Conservation (phyloP, 2,329 filamentous ascomycete species). For the Fusarium miscanthi region DNA sequence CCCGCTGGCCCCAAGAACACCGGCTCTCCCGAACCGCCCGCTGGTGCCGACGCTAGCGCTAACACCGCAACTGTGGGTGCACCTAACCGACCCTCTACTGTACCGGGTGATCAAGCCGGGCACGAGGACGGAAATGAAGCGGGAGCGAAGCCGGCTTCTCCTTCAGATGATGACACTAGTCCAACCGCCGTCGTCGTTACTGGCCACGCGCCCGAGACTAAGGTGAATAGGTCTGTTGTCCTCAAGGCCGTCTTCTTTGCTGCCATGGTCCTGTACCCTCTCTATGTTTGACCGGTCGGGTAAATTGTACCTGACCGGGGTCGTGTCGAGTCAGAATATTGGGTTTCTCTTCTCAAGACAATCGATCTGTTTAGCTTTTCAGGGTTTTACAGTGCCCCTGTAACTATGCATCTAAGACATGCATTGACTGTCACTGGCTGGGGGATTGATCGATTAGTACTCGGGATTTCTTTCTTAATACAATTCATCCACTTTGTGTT, state of each 20-base stretch:
- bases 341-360: neutral
- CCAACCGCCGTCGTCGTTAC: neutral
- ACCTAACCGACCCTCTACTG: neutral
- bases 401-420: neutral
- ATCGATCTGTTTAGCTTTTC: neutral
- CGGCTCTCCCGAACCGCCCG: neutral
- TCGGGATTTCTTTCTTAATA: neutral
- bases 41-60: neutral
- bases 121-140: neutral
- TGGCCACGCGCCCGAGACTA: neutral
- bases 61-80: neutral
- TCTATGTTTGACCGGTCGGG: neutral
- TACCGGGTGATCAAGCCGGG: neutral
- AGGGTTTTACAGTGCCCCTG: neutral
- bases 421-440: no score
- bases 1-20: neutral
- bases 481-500: neutral
- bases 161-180: neutral
- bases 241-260: accelerated
- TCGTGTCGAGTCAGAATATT: neutral
- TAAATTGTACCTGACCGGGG: neutral
- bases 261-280: neutral
- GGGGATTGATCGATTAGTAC: neutral
- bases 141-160: neutral
- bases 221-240: accelerated